Evolutionary conservation across 495 filamentous ascomycete species (phyloP), one percentile per base, ranked within the genome.

Genomic region (Tetracladium setigerum): DNA sequence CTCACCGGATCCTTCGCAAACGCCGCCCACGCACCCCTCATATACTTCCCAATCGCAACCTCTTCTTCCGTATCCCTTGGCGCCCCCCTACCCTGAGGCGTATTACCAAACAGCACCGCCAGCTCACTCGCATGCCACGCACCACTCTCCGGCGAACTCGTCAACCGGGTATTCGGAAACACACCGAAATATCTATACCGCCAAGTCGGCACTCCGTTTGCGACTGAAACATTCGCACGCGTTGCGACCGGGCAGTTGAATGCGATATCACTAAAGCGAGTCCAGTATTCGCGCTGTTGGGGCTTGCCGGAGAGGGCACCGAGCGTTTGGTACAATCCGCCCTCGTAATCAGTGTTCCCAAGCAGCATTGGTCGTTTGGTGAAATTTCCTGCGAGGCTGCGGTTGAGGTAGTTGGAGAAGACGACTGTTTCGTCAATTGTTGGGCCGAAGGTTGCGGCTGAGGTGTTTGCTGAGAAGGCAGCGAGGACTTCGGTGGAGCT

Each of bases 141-240:
- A 4, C 68, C 68, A 36, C 62, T 68, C 16, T 53, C 56, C 0
- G 67, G 66, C 24, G 64, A 64, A 4, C 17, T 38, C 14, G 45
- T 50, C 24, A 76, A 61, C 7, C 58, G 54, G 15, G 66, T 56
- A 49, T 71, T 73, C 3, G 63, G 55, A 58, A 66, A 78, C 34
- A 67, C 64, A 8, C 64, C 71, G 42, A 68, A 65, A 49, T 73
- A 78, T 36, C 69, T 66, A 48, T 68, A 74, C 22, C 65, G 68
- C 69, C 70, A 78, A n/a, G 62, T 61, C 0, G 73, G 66, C 8
- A 66, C 61, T 19, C 50, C 53, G 33, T 61, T 50, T 6, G 22
- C 34, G 6, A 52, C 46, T 7, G 63, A 63, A 30, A 57, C 54
- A 15, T 42, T 50, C 8, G 63, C 67, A 24, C 60, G 53, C 14